phyloP scores from a whole-genome alignment of 768 basidiomycete genomes.

The Agaricus sinodeliciosus region DNA sequence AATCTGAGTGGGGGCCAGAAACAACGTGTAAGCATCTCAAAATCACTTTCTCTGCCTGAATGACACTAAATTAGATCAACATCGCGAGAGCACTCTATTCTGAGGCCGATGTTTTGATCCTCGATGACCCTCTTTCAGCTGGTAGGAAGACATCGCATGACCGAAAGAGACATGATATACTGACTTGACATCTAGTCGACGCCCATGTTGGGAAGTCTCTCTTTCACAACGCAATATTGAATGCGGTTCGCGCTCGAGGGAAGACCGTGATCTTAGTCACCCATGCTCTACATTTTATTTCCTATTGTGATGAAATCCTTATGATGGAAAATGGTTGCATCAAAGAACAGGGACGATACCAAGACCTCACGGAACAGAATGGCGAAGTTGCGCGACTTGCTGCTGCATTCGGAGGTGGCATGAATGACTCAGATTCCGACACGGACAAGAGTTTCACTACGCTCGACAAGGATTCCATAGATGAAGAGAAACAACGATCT shows the following conservation, averaged over 20 bases:
- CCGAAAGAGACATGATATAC: not conserved
- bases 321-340: constrained; percentile 66
- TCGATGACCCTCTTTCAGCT: constrained; percentile 63
- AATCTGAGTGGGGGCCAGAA: constrained; percentile 64
- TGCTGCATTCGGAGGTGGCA: constrained; percentile 50
- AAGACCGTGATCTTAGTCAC: constrained; percentile 84
- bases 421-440: constrained; percentile 25
- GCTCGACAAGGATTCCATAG: constrained; percentile 1
- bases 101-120: constrained; percentile 51
- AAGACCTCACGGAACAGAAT: constrained; percentile 37
- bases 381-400: constrained; percentile 55
- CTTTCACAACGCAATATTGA: constrained; percentile 59
- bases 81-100: constrained; percentile 67
- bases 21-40: constrained; percentile 34
- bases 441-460: constrained; percentile 6
- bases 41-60: not conserved
- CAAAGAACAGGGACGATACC: constrained; percentile 62
- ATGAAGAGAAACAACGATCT: constrained; percentile 8
- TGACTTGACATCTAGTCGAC: constrained; percentile 40
- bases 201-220: constrained; percentile 69
- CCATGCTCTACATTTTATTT: constrained; percentile 80
- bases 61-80: constrained; percentile 38
- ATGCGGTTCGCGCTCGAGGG: constrained; percentile 27
- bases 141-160: constrained; percentile 26
- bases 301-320: constrained; percentile 75